Conservation (phyloP, 768 basidiomycete genomes). For the Filobasidium floriforme region DNA sequence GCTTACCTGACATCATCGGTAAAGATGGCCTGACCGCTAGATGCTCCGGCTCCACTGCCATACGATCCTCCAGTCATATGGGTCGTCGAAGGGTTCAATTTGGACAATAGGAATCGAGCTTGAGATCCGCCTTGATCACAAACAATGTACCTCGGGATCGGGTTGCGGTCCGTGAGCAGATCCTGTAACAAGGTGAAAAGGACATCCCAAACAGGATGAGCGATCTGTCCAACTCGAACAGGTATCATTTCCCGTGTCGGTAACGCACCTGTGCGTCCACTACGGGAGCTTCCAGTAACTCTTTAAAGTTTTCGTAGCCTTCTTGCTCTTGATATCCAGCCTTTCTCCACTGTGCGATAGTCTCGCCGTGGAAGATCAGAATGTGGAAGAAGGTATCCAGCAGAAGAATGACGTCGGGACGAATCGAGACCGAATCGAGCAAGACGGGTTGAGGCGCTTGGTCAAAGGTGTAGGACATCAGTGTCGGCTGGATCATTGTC, state of each 20-base stretch:
- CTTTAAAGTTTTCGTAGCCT: conserved; percentile 97
- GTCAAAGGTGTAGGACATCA: conserved; percentile 97
- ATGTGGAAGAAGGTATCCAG: conserved; percentile 99
- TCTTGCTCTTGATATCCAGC: conserved; percentile 98
- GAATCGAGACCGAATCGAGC: conserved; percentile 94
- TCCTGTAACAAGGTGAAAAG: conserved; percentile 53
- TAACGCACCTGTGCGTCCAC: conserved; percentile 73
- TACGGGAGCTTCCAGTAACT: conserved; percentile 75
- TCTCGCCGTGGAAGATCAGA: conserved; percentile 97
- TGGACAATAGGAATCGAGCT: conserved; percentile 93
- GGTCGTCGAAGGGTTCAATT: conserved; percentile 94
- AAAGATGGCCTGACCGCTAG: conserved; percentile 80
- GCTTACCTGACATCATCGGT: conserved; percentile 91
- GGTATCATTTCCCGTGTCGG: not conserved
- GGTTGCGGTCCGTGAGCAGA: conserved; percentile 87
- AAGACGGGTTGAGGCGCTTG: conserved; percentile 79
- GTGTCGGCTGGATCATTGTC: conserved; percentile 99
- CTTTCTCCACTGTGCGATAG: conserved; percentile 94
- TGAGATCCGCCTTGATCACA: conserved; percentile 97
- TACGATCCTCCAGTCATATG: conserved; percentile 75
- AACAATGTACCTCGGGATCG: conserved; percentile 94
- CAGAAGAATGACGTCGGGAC: conserved; percentile 88
- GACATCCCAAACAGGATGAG: not conserved
- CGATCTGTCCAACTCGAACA: not conserved
- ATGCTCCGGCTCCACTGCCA: conserved; percentile 61